These are phyloP conservation scores for Penicillium paxilli DNA, from an alignment of 495 filamentous ascomycete genomes.

Conservation along the genomic window DNA sequence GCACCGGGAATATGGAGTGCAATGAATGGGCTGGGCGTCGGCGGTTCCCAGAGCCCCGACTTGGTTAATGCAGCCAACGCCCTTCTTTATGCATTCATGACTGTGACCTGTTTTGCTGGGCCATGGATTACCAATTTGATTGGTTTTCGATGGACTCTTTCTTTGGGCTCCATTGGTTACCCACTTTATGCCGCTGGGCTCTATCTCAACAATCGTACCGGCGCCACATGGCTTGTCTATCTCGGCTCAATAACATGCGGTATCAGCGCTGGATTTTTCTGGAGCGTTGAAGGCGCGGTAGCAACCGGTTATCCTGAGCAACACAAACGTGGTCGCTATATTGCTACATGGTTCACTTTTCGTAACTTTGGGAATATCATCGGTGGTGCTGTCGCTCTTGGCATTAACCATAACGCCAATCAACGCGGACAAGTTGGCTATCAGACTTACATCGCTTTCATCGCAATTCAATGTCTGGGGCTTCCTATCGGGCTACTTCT, in stretches of 20 bases:
- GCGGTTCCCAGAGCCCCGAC: conserved; percentile 42
- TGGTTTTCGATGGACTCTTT: conserved; percentile 49
- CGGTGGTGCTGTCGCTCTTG: conserved; percentile 53
- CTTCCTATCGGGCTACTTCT: conserved; percentile 48
- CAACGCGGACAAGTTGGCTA: conserved; percentile 52
- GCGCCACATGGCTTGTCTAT: conserved; percentile 54
- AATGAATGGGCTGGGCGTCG: conserved; percentile 53
- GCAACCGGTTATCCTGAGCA: conserved; percentile 54
- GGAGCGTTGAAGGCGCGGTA: conserved; percentile 56
- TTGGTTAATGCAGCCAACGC: background rate
- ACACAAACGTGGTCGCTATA: conserved; percentile 53
- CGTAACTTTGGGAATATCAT: conserved; percentile 55
- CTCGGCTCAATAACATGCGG: conserved; percentile 55
- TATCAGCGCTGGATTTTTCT: conserved; percentile 52
- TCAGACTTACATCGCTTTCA: conserved; percentile 51
- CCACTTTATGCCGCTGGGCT: conserved; percentile 55
- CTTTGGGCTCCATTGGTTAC: conserved; percentile 55
- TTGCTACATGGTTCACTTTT: conserved; percentile 55
- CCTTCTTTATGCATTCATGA: background rate
- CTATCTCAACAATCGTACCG: conserved; percentile 58
- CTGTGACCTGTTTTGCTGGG: conserved; percentile 17
- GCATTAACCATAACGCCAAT: conserved; percentile 48
- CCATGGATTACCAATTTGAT: conserved; percentile 29
- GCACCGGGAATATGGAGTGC: conserved; percentile 62
- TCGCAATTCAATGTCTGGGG: conserved; percentile 52